Base-by-base conservation (phyloP, 2,329 filamentous ascomycete genomes). In the Trichocomaceae sp. region DNA sequence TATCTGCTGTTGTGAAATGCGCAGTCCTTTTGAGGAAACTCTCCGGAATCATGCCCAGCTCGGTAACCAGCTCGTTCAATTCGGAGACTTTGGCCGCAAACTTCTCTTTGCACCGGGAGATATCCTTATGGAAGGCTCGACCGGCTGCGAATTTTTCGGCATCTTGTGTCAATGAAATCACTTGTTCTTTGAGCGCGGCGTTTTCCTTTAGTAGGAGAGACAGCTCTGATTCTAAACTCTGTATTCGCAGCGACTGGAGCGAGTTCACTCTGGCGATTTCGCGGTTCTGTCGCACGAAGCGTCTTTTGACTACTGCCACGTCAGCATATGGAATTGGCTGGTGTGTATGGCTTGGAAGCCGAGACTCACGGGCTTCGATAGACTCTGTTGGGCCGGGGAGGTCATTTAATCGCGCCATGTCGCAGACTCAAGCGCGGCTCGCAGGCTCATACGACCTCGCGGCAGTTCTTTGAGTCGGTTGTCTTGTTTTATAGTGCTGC, bases 201-300 rank as follows among this genome's bases (percentile, higher is more conserved):
- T 85, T 85, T 57, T 85, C 82, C 26, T 78, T 73, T 41, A 84
- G 73, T 9, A 86, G 72, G 49, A 81, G 77, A 39, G 80, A 79
- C 39, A 81, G 75, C 63, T 86, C 83, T n/a, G 77, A 74, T 65
- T 86, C 83, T 50, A 86, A 75, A 54, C 74, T 79, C 56, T 83
- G 81, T 57, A 86, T 85, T 47, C 82, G 81, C 42, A 84, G 73
- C 3, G 81, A 84, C 66, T 86, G 83, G 54, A 77, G 78, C 6
- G 83, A 85, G 64, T 86, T 85, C 58, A 76, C 80, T 60, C 80
- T 77, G 56, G 83, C 82, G 56, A 86, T 80, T 65, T 86, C 83
- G 61, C 83, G 80, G 65, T 86, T 86, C 66, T 86, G 83, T 54
- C 83, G 74, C 59, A 85, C 75, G 64, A 85, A 85, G 60, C 82